Evolutionary conservation across 306 rosid species (phyloP).

Genomic region (Fragaria vesca): DNA sequence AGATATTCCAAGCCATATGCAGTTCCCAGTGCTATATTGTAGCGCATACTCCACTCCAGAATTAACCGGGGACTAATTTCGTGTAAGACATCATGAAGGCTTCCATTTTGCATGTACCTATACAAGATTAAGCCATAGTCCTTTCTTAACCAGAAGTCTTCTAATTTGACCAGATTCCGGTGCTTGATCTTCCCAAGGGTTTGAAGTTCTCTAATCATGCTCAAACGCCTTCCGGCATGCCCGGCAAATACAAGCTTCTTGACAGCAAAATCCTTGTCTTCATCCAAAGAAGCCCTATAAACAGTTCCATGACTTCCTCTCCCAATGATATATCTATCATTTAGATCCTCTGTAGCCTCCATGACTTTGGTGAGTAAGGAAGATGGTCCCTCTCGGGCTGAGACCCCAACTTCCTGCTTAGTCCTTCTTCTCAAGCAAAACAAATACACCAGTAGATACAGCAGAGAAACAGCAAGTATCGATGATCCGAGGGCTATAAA

Average conservation of each 20-base stretch:
- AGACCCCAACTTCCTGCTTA: slow-evolving; percentile 28
- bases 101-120: slow-evolving; percentile 74
- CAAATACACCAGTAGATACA: slow-evolving; percentile 42
- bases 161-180: slow-evolving; percentile 66
- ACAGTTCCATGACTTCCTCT: slow-evolving; percentile 89
- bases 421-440: slow-evolving; percentile 28
- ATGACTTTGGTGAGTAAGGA: slow-evolving; percentile 49
- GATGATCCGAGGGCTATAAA: slow-evolving; percentile 61
- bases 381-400: slow-evolving; percentile 40
- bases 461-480: slow-evolving; percentile 30
- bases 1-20: slow-evolving; percentile 81
- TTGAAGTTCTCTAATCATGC: slow-evolving; percentile 68
- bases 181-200: slow-evolving; percentile 67
- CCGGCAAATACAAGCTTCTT: slow-evolving; percentile 60
- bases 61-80: slow-evolving; percentile 42
- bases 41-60: slow-evolving; percentile 63
- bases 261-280: slow-evolving; percentile 52
- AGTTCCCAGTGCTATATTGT: slow-evolving; percentile 65
- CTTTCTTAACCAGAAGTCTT: slow-evolving; percentile 58
- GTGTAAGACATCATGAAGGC: slow-evolving; percentile 76
- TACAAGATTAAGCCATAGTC: slow-evolving; percentile 71
- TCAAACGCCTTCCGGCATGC: slow-evolving; percentile 39
- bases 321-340: slow-evolving; percentile 62
- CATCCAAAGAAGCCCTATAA: slow-evolving; percentile 54
- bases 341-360: slow-evolving; percentile 63